phyloP scores from a whole-genome alignment of 73 alveolate species.

The Paramecium primaurelia region DNA sequence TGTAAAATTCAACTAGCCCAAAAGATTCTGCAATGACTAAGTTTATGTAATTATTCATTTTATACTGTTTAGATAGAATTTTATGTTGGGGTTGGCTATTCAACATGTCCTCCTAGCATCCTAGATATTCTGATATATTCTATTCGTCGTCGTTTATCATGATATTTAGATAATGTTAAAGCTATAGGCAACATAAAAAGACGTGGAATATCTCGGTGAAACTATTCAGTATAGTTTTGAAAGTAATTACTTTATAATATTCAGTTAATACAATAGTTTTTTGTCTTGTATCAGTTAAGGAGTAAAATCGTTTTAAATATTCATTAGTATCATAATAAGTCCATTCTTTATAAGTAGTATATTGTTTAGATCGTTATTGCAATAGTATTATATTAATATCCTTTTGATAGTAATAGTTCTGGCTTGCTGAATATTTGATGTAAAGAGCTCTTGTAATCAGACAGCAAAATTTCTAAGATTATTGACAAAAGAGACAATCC shows the following conservation, averaged over 20 bases:
- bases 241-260: conserved; percentile 45
- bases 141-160: conserved; percentile 55
- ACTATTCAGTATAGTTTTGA: not conserved
- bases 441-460: conserved; percentile 46
- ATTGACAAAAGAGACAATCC: conserved; percentile 39
- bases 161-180: conserved; percentile 30
- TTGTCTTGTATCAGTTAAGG: not conserved
- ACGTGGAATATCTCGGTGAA: conserved; percentile 56
- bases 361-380: conserved; percentile 20
- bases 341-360: conserved; percentile 29
- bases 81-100: not conserved
- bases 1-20: conserved; percentile 27
- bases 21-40: conserved; percentile 27
- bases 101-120: conserved; percentile 48
- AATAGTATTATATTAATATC: conserved; percentile 45
- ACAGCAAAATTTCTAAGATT: not conserved
- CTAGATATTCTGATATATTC: conserved; percentile 52
- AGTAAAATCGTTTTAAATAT: conserved; percentile 29
- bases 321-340: not conserved
- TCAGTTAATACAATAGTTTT: conserved; percentile 49
- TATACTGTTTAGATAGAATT: conserved; percentile 11
- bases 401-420: conserved; percentile 51
- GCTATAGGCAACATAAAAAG: conserved; percentile 56
- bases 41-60: not conserved
- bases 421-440: conserved; percentile 55